These are phyloP conservation scores for Dactylis glomerata DNA, from an alignment of 176 grass and related monocot species.

Conservation along the genomic window DNA sequence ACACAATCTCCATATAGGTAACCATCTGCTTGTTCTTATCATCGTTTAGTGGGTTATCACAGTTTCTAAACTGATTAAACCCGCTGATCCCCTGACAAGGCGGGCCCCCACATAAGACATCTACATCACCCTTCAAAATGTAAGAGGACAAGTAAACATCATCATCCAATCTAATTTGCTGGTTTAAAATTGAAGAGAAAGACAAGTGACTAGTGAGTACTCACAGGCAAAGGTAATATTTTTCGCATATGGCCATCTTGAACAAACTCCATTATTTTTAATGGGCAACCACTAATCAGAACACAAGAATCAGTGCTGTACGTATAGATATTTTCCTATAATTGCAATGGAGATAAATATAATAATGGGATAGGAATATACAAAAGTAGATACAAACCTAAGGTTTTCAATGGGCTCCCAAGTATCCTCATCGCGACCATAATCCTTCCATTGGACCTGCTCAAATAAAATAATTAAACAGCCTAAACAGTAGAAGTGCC, in stretches of 20 bases:
- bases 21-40: slow-evolving; percentile 81
- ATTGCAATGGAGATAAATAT: too few species aligned
- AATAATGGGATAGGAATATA: too few species aligned
- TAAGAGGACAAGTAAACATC: background rate
- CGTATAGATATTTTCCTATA: too few species aligned
- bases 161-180: background rate
- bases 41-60: slow-evolving; percentile 56
- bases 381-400: too few species aligned
- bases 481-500: too few species aligned
- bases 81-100: slow-evolving; percentile 92
- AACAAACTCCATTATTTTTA: slow-evolving; percentile 73
- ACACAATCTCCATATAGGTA: slow-evolving; percentile 71
- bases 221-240: slow-evolving; percentile 69
- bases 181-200: background rate
- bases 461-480: too few species aligned
- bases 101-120: slow-evolving; percentile 79
- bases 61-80: slow-evolving; percentile 73
- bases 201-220: slow-evolving; percentile 3
- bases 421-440: slow-evolving; percentile 57
- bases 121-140: slow-evolving; percentile 53
- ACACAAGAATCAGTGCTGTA: background rate
- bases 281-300: slow-evolving; percentile 49
- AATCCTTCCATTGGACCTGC: slow-evolving; percentile 90
- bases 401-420: slow-evolving; percentile 76
- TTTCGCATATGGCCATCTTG: slow-evolving; percentile 43